Evolutionary conservation across 306 rosid genomes (phyloP), one percentile per base, ranked within the genome.

Genomic region (Cicer cuneatum): DNA sequence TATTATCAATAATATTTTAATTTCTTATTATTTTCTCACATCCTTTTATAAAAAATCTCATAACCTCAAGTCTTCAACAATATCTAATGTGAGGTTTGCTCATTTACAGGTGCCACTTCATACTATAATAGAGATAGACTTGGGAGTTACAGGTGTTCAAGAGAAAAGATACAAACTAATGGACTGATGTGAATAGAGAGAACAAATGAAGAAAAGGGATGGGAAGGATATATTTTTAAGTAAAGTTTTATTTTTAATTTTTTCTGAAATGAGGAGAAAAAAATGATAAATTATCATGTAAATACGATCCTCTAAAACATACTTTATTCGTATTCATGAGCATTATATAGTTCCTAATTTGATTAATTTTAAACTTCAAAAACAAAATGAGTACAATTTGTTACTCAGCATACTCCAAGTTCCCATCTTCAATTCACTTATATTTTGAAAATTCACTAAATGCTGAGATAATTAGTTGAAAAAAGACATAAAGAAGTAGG

Each of bases 111-210:
- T 95, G 43, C 99, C 99, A 0, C 96, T 94, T 42, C 99, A 94
- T 73, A 94, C 99, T 2, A 94, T 94, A 73, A 90, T 94, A 83
- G 99, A 94, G 88, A 94, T 94, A 79, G 86, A 92, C 65, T 87
- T 94, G 96, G 99, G 97, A 87, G 99, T 90, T 77, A 86, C 93
- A 6, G 99, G 99, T 6, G 98, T 94, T 19, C 96, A 92, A 76
- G 99, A 92, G 91, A 94, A 90, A 85, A 81, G 99, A 80, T 94
- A 94, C 97, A 94, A 94, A 79, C 93, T 94, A 65, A 94, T 94
- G 97, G 94, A 91, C 78, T 94, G 84, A 85, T 72, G 45, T 45
- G 42, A 51, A 7, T n/a, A 33, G 60, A 7, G 14, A 33, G 60
- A 29, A 71, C 49, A 9, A 29, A 29, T 29, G 67, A 35, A 46